Conservation (phyloP, 106 monocot species). For the Allium cepa region DNA sequence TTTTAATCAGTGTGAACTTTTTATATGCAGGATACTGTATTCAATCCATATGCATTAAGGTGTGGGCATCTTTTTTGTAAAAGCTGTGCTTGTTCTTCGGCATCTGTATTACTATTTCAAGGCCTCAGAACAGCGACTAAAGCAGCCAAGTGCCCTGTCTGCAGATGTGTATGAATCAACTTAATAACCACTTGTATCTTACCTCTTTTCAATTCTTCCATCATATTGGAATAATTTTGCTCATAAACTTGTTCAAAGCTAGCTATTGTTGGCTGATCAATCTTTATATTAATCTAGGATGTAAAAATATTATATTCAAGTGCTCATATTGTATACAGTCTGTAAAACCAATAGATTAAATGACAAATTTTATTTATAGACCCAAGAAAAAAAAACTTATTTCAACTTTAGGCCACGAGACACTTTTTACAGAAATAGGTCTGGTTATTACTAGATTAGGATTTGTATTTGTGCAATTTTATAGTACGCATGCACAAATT, state of each 20-base stretch:
- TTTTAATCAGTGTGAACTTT: too few relatives aligned
- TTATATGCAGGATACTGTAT: constrained; percentile 50
- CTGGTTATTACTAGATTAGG: too few relatives aligned
- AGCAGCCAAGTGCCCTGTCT: constrained; percentile 68
- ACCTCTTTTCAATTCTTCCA: not conserved
- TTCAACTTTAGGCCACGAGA: too few relatives aligned
- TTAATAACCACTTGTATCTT: not conserved
- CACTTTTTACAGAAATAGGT: too few relatives aligned
- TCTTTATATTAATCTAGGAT: too few relatives aligned
- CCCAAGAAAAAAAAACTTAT: too few relatives aligned
- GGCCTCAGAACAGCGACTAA: constrained; percentile 46
- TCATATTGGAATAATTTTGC: not conserved
- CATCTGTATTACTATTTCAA: constrained; percentile 54
- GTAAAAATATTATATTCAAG: too few relatives aligned
- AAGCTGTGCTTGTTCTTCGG: constrained; percentile 65
- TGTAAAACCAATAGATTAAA: too few relatives aligned
- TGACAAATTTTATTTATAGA: too few relatives aligned
- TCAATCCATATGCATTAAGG: constrained; percentile 66
- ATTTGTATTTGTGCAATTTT: too few relatives aligned
- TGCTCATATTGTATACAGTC: too few relatives aligned
- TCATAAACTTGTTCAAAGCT: not conserved
- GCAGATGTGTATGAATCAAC: constrained; percentile 37
- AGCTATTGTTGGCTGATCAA: not conserved
- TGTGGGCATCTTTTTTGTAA: constrained; percentile 89
- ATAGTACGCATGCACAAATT: too few relatives aligned